phyloP scores from a whole-genome alignment of 176 grass and related monocot species.

The Oryza punctata region DNA sequence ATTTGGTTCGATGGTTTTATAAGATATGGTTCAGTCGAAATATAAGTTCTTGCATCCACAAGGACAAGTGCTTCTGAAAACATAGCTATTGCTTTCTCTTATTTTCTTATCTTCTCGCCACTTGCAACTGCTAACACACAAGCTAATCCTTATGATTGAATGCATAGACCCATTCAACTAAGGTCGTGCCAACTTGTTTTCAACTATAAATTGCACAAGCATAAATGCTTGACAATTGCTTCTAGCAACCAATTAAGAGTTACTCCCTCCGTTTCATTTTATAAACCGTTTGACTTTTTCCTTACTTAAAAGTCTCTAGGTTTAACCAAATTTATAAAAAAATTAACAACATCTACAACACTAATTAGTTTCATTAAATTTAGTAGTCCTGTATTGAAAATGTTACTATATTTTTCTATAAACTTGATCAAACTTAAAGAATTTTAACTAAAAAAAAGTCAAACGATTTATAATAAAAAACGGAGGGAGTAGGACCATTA shows the following conservation, averaged over 20 bases:
- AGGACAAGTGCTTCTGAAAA: background rate
- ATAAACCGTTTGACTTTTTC: too few species aligned
- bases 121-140: background rate
- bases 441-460: too few species aligned
- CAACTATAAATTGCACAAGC: background rate
- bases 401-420: too few species aligned
- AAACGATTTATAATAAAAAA: too few species aligned
- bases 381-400: too few species aligned
- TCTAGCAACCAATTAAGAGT: background rate
- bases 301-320: too few species aligned
- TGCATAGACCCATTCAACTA: background rate
- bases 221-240: background rate
- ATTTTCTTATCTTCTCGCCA: too few species aligned
- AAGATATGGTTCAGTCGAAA: background rate
- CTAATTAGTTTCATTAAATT: too few species aligned
- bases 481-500: background rate
- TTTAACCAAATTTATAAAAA: too few species aligned
- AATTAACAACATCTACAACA: too few species aligned
- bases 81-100: background rate
- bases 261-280: too few species aligned
- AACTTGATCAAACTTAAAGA: too few species aligned
- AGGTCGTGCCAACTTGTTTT: background rate
- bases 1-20: background rate
- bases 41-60: background rate
- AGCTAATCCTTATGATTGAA: background rate